Evolutionary conservation across 2,329 filamentous ascomycete genomes (phyloP), one percentile per base, ranked within the genome.

Genomic region (Lachnum nothofagi): DNA sequence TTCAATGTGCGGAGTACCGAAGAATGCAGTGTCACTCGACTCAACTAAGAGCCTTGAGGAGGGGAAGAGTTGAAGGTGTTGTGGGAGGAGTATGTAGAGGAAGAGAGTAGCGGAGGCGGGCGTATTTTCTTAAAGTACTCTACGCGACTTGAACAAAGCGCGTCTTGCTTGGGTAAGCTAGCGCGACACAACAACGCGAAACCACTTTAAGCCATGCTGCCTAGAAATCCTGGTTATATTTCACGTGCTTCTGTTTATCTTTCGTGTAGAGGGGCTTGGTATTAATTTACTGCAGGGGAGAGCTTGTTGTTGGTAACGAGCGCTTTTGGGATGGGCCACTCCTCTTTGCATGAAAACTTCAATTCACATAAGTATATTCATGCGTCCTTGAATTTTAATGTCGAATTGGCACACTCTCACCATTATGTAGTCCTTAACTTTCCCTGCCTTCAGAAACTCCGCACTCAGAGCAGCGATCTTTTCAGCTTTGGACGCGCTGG

Each of bases 141-240:
- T 35, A 53, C 55, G 55, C 55, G 55, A 53, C 52, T 48, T 49
- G 23, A 24, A 25, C 44, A 42, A 48, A 44, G 45, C 54, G 56
- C 54, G 54, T 52, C 43, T 49, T n/a, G 49, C 48, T 44, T 53
- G 50, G 47, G 53, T 52, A 46, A 49, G 46, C 43, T 54, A 50
- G 54, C 53, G 52, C 42, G 54, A 53, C 42, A 52, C 46, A 48
- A 53, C 47, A 57, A 55, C 53, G 51, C 54, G 51, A 56, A 56
- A 59, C 55, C 57, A 58, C 56, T 60, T 58, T 57, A 57, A 55
- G 34, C 25, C 14, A 22, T 23, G 35, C 19, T 37, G 31, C 41
- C 20, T 38, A 14, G 9, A 12, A 22, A 45, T 5, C 35, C 35
- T 17, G n/a, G 24, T 9, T 5, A 14, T 17, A 19, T 25, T 17